Conservation (phyloP, 2,329 filamentous ascomycete genomes). For the Fusarium anguioides region DNA sequence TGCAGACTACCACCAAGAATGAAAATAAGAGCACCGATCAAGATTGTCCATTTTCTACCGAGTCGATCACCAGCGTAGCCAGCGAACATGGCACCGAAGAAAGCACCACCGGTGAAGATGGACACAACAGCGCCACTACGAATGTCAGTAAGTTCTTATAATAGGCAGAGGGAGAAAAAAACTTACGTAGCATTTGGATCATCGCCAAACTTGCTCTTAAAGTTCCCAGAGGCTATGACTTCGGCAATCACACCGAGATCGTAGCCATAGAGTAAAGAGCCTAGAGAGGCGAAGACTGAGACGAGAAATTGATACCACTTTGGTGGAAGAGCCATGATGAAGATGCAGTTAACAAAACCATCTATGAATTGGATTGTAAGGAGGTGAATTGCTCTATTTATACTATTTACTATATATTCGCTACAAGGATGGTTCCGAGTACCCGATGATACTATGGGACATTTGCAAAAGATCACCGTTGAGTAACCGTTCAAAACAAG, state of each 20-base stretch:
- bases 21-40: constrained; percentile 76
- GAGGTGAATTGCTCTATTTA: constrained; percentile 15
- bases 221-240: constrained; percentile 24
- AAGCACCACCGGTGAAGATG: constrained; percentile 79
- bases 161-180: too few relatives aligned
- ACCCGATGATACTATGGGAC: constrained; percentile 1
- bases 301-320: constrained; percentile 62
- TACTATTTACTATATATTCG: not conserved
- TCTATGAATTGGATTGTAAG: not conserved
- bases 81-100: constrained; percentile 74
- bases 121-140: constrained; percentile 61
- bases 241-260: constrained; percentile 31
- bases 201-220: constrained; percentile 17
- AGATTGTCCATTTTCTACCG: constrained; percentile 77
- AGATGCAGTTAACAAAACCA: too few relatives aligned
- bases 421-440: constrained; percentile 10
- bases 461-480: not conserved
- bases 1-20: constrained; percentile 78
- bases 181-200: constrained; percentile 21
- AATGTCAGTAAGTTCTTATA: not conserved
- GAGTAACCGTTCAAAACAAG: not conserved
- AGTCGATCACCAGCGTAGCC: constrained; percentile 72
- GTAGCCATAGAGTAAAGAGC: constrained; percentile 25
- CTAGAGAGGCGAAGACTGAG: constrained; percentile 42
- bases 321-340: constrained; percentile 56